Conservation (phyloP, 78 protist genomes). For the Dictyostelium firmibasis region DNA sequence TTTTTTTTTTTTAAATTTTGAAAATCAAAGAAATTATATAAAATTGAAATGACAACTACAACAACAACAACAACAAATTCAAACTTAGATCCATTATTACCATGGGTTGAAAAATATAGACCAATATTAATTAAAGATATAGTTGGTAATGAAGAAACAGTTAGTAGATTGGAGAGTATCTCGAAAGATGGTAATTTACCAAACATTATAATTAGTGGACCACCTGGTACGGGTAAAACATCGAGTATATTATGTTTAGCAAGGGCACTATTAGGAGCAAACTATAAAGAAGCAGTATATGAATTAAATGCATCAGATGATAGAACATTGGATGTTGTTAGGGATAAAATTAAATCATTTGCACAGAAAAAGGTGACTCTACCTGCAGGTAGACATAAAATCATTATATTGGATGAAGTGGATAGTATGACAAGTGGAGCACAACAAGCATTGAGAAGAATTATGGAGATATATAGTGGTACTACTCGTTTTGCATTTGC, state of each 20-base stretch:
- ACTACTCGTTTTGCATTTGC: constrained; percentile 95
- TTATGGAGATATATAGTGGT: constrained; percentile 93
- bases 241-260: constrained; percentile 95
- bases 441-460: constrained; percentile 94
- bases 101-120: constrained; percentile 99
- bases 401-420: constrained; percentile 98
- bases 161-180: constrained; percentile 57
- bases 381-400: constrained; percentile 89
- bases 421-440: constrained; percentile 98
- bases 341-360: constrained; percentile 94
- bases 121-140: constrained; percentile 94
- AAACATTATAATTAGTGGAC: constrained; percentile 97
- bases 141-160: constrained; percentile 97
- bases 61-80: background rate
- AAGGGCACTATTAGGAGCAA: constrained; percentile 89
- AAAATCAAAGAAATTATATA: background rate
- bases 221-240: constrained; percentile 99
- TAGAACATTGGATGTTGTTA: constrained; percentile 96
- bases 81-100: background rate
- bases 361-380: constrained; percentile 88
- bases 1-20: background rate
- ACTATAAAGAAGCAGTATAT: constrained; percentile 86
- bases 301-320: constrained; percentile 99
- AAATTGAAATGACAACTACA: background rate
- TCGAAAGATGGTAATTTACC: constrained; percentile 90